A percentile compares a stretch with the other conserved stretches of the same genome.
Evolutionary conservation across 176 grass and related monocot genomes (phyloP).

Genomic region (Juncus inflexus): DNA sequence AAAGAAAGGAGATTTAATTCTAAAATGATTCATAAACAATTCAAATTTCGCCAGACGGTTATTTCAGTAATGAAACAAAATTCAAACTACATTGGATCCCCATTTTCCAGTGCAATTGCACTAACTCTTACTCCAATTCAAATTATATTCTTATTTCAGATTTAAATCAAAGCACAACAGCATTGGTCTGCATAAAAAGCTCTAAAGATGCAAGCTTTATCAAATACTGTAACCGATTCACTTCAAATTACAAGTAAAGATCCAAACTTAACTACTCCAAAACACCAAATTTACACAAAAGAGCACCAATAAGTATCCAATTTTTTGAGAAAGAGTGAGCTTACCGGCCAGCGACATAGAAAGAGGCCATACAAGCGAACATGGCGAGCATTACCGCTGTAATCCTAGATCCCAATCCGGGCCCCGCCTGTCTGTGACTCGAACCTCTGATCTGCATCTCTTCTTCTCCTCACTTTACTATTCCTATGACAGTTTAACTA

Average conservation of each 20-base stretch:
- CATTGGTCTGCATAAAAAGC: no score
- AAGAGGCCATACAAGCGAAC: slow-evolving; percentile 91
- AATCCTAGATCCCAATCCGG: slow-evolving; percentile 54
- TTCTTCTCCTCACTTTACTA: slow-evolving; percentile 12
- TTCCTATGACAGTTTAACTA: background rate
- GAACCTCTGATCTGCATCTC: slow-evolving; percentile 86
- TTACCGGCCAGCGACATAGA: slow-evolving; percentile 93
- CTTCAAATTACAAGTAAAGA: slow-evolving; percentile 3
- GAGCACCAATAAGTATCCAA: slow-evolving; percentile 1
- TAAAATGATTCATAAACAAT: no score
- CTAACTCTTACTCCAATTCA: no score
- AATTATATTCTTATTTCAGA: no score
- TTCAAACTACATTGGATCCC: no score
- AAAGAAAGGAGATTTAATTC: background rate
- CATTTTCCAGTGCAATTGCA: no score
- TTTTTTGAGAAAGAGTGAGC: background rate
- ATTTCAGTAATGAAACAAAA: no score
- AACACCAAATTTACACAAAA: slow-evolving; percentile 20
- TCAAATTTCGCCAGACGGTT: no score
- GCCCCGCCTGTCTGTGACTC: slow-evolving; percentile 30
- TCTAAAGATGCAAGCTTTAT: background rate
- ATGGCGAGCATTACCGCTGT: slow-evolving; percentile 81
- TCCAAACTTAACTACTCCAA: no score
- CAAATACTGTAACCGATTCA: background rate
- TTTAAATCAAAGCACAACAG: no score